Percentiles rank a stretch among this genome's conserved stretches.
Evolutionary conservation across 202 grass and related monocot genomes (phyloP).

Genomic region (Carex sylvatica): DNA sequence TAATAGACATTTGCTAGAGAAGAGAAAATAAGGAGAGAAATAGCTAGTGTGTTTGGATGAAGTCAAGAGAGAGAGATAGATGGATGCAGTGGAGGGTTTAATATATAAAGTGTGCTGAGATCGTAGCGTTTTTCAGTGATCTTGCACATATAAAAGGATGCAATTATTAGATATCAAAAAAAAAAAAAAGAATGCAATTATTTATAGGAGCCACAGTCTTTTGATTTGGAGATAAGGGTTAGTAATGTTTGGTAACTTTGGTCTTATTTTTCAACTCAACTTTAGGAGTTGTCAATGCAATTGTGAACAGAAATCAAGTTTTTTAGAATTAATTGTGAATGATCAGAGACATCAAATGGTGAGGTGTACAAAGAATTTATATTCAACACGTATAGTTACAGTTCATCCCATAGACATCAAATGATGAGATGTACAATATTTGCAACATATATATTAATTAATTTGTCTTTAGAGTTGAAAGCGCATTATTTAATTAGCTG

Average conservation of each 20-base stretch:
- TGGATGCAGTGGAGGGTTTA: background rate
- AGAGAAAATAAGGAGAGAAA: background rate
- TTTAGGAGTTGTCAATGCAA: background rate
- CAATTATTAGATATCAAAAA: background rate
- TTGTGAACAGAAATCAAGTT: background rate
- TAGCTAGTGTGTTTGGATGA: background rate
- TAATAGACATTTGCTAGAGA: conserved; percentile 29
- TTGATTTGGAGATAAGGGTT: conserved; percentile 5
- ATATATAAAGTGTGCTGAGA: conserved; percentile 7
- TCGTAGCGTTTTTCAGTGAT: conserved; percentile 7
- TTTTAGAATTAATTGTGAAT: background rate
- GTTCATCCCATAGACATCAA: background rate
- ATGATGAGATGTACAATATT: background rate
- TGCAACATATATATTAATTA: too few species aligned
- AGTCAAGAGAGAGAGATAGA: background rate
- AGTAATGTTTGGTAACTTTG: conserved; percentile 8
- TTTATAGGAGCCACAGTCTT: background rate
- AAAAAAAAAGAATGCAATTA: background rate
- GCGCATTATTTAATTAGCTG: background rate
- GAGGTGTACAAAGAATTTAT: background rate
- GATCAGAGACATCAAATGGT: too few species aligned
- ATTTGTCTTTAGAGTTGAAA: background rate
- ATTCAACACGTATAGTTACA: background rate
- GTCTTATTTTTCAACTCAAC: conserved; percentile 16
- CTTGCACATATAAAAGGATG: background rate